A percentile compares a stretch with the other conserved stretches of the same genome.
These are phyloP conservation scores for Schizothecium vesticola DNA, from an alignment of 495 filamentous ascomycete species.

Conservation along the genomic window DNA sequence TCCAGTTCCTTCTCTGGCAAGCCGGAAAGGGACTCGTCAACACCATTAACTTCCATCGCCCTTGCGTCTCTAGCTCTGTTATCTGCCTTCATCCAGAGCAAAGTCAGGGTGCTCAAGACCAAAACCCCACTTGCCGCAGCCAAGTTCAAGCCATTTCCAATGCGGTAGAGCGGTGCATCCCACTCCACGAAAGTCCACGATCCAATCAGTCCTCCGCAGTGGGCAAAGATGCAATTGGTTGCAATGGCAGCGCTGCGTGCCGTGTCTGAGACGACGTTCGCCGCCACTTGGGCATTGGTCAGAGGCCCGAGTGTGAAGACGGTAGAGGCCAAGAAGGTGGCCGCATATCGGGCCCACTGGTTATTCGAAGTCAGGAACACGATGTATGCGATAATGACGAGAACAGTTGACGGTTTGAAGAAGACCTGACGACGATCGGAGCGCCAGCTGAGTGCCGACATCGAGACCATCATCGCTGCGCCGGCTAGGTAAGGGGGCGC, in stretches of 20 bases:
- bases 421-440: conserved; percentile 7
- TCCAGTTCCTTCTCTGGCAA: conserved; percentile 48
- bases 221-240: conserved; percentile 60
- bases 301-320: conserved; percentile 58
- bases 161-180: conserved; percentile 58
- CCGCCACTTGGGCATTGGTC: conserved; percentile 54
- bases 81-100: conserved; percentile 52
- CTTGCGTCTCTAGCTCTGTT: conserved; percentile 49
- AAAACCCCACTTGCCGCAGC: conserved; percentile 47
- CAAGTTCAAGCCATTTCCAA: conserved; percentile 62
- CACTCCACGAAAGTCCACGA: conserved; percentile 59
- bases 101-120: conserved; percentile 36
- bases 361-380: conserved; percentile 7
- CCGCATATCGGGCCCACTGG: not conserved
- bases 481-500: conserved; percentile 7
- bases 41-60: conserved; percentile 33
- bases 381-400: conserved; percentile 4
- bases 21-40: conserved; percentile 45
- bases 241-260: conserved; percentile 58
- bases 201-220: conserved; percentile 57
- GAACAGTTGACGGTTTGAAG: not conserved
- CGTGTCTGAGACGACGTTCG: conserved; percentile 61
- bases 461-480: not conserved
- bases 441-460: conserved; percentile 3
- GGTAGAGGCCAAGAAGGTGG: conserved; percentile 6